phyloP scores from a whole-genome alignment of 495 filamentous ascomycete genomes.

The Cetradonia linearis region DNA sequence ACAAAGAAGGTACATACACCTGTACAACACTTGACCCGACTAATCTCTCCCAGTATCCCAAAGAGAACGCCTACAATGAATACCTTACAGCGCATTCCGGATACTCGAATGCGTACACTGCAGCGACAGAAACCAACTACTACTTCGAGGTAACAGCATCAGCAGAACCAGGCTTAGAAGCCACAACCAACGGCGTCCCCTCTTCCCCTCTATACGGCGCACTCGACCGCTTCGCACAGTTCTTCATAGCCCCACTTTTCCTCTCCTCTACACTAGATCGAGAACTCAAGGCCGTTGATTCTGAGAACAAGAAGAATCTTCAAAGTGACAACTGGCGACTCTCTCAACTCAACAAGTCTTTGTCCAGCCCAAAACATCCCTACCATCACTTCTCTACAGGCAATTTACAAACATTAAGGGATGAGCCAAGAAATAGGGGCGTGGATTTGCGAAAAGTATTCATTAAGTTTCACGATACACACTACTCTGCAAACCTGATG shows the following conservation, averaged over 20 bases:
- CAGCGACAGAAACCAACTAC: conserved; percentile 89
- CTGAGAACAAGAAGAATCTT: conserved; percentile 98
- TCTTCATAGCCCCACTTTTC: conserved; percentile 90
- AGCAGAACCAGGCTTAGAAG: conserved; percentile 32
- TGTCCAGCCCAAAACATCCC: conserved; percentile 86
- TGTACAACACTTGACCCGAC: neutral
- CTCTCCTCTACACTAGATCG: conserved; percentile 81
- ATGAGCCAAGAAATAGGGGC: conserved; percentile 67
- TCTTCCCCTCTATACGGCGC: conserved; percentile 78
- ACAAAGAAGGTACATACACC: conserved; percentile 67
- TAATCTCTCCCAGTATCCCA: conserved; percentile 54
- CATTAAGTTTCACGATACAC: conserved; percentile 79
- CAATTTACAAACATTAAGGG: conserved; percentile 81
- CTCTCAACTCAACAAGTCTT: conserved; percentile 81
- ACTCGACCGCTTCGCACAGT: conserved; percentile 92
- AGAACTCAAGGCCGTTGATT: conserved; percentile 88
- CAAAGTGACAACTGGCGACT: conserved; percentile 92
- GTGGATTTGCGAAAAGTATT: conserved; percentile 88
- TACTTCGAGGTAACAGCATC: conserved; percentile 89
- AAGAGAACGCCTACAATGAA: conserved; percentile 91
- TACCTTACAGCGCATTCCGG: conserved; percentile 85
- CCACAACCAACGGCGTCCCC: conserved; percentile 32
- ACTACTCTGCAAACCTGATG: conserved; percentile 94
- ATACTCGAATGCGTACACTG: conserved; percentile 90
- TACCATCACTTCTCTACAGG: conserved; percentile 94